These are phyloP conservation scores for Avena insularis DNA, from an alignment of 176 grass and related monocot genomes.

Conservation along the genomic window DNA sequence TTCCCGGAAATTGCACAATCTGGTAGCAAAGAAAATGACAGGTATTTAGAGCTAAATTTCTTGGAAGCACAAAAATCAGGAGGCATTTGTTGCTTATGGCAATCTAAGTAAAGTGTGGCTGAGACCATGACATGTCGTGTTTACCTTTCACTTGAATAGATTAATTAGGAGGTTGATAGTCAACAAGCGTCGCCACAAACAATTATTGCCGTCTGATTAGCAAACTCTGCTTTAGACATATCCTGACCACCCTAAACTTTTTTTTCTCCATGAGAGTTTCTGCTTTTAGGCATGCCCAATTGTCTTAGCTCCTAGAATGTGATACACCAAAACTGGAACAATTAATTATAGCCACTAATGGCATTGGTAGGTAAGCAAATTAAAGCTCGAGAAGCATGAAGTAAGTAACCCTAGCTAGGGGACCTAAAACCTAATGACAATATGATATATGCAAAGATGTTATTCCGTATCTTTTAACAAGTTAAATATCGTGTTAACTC, in stretches of 20 bases:
- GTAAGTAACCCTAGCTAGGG: neutral
- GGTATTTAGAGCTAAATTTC: neutral
- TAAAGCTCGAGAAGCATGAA: slow-evolving; percentile 14
- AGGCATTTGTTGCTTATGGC: slow-evolving; percentile 27
- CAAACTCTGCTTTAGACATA: slow-evolving; percentile 38
- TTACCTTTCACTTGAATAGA: slow-evolving; percentile 8
- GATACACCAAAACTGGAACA: slow-evolving; percentile 27
- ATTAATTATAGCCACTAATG: slow-evolving; percentile 51
- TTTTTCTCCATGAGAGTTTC: slow-evolving; percentile 20
- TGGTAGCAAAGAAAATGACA: neutral
- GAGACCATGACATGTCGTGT: slow-evolving; percentile 1
- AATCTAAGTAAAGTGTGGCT: slow-evolving; percentile 43
- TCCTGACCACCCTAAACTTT: slow-evolving; percentile 1
- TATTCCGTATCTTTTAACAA: neutral
- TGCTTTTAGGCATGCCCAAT: slow-evolving; percentile 51
- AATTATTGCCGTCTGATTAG: slow-evolving; percentile 40
- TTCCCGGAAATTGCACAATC: neutral
- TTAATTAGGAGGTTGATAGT: slow-evolving; percentile 36
- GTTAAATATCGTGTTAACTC: neutral
- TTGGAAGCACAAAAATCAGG: neutral
- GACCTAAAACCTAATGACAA: slow-evolving; percentile 22
- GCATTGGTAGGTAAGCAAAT: slow-evolving; percentile 55
- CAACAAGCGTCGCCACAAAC: slow-evolving; percentile 33
- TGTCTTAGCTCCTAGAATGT: slow-evolving; percentile 24
- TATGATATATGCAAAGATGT: neutral